Conservation (phyloP, 495 filamentous ascomycete species). For the Aspergillus leporis region DNA sequence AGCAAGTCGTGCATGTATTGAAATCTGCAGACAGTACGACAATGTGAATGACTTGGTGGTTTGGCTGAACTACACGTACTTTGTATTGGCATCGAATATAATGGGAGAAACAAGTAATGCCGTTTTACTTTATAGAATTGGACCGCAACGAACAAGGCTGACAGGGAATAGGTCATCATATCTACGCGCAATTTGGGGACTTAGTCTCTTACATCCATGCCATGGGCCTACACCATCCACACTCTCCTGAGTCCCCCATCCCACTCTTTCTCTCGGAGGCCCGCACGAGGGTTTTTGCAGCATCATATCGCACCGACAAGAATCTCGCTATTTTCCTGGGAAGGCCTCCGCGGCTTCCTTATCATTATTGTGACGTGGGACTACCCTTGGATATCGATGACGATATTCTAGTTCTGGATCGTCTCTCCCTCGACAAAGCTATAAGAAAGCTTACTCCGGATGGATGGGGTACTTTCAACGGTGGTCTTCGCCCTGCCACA, state of each 20-base stretch:
- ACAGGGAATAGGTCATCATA: slow-evolving; percentile 26
- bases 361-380: slow-evolving; percentile 47
- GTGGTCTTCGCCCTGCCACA: slow-evolving; percentile 38
- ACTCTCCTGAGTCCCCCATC: slow-evolving; percentile 23
- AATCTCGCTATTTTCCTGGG: slow-evolving; percentile 45
- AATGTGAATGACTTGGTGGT: slow-evolving; percentile 5
- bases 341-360: slow-evolving; percentile 47
- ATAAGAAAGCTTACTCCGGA: slow-evolving; percentile 36
- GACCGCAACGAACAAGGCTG: not conserved
- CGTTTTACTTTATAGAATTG: too few species aligned
- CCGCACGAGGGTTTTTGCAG: slow-evolving; percentile 45
- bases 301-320: slow-evolving; percentile 45
- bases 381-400: slow-evolving; percentile 52
- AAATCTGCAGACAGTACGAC: slow-evolving; percentile 8
- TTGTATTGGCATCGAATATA: not conserved
- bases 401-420: slow-evolving; percentile 39
- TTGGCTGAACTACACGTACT: slow-evolving; percentile 8
- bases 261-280: slow-evolving; percentile 45
- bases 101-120: slow-evolving; percentile 8
- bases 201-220: too few species aligned
- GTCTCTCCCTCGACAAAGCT: slow-evolving; percentile 27
- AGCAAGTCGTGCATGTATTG: slow-evolving; percentile 10
- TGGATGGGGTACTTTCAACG: slow-evolving; percentile 37
- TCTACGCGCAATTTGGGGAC: slow-evolving; percentile 48
- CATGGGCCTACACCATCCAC: slow-evolving; percentile 13